phyloP scores from a whole-genome alignment of 352 stramenopile species.

The Phytophthora tentaculata region DNA sequence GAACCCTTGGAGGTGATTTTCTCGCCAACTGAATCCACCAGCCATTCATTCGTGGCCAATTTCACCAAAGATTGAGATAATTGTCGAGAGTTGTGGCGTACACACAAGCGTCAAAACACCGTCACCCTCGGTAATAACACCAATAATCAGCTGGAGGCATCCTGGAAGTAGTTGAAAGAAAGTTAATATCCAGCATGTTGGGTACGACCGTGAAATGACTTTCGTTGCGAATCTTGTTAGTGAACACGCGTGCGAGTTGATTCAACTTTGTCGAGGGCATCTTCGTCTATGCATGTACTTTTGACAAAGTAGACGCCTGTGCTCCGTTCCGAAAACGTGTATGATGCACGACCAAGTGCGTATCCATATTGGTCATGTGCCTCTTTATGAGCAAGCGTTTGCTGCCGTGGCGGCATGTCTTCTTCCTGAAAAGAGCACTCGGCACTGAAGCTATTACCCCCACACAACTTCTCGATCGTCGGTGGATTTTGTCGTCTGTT shows the following conservation, averaged over 20 bases:
- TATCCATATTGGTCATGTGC: too few species aligned
- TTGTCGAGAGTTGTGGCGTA: too few species aligned
- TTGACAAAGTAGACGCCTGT: too few species aligned
- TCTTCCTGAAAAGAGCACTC: neutral
- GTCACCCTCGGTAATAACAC: neutral
- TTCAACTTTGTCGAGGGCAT: too few species aligned
- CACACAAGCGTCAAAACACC: neutral
- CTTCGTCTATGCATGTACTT: too few species aligned
- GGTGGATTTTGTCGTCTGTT: constrained; percentile 6
- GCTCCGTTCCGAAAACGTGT: too few species aligned
- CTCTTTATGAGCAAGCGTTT: constrained; percentile 13
- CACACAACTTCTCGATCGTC: neutral
- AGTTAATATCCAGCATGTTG: neutral
- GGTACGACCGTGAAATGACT: constrained; percentile 8
- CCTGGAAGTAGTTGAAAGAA: neutral
- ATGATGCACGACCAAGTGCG: too few species aligned
- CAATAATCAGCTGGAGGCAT: neutral
- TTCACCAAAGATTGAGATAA: too few species aligned
- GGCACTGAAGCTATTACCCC: neutral
- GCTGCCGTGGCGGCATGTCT: constrained; percentile 10
- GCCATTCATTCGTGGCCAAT: too few species aligned
- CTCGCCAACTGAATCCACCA: too few species aligned
- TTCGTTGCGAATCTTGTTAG: neutral
- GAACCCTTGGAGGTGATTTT: too few species aligned
- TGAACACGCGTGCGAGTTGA: constrained; percentile 7